Percentiles rank a stretch among this genome's conserved stretches.
These are phyloP conservation scores for Atalantia buxifolia DNA, from an alignment of 345 rosid species.

Conservation along the genomic window DNA sequence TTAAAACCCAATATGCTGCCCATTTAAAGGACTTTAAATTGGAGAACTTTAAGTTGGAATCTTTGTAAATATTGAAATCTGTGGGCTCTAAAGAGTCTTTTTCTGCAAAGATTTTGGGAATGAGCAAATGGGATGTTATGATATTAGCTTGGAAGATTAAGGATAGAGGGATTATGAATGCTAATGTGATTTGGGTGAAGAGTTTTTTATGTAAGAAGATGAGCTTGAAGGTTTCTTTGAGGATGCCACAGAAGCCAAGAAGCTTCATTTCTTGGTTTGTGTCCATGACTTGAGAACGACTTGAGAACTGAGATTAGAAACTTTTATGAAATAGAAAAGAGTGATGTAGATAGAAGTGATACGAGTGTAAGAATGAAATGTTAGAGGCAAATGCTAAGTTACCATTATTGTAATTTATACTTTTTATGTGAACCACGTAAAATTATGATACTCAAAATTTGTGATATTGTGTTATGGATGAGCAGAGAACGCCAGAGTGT, in stretches of 20 bases:
- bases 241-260: constrained; percentile 37
- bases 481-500: background rate
- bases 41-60: constrained; percentile 6
- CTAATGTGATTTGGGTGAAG: constrained; percentile 40
- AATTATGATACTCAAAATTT: too few relatives aligned
- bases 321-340: background rate
- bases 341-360: background rate
- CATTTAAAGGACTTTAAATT: constrained; percentile 20
- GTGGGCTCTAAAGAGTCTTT: background rate
- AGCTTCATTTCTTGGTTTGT: constrained; percentile 44
- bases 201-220: constrained; percentile 40
- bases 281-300: constrained; percentile 29
- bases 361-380: background rate
- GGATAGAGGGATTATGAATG: constrained; percentile 51
- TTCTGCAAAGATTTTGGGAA: constrained; percentile 15
- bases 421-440: too few relatives aligned
- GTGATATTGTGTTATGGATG: background rate
- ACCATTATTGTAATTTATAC: too few relatives aligned
- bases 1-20: constrained; percentile 28
- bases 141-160: constrained; percentile 40
- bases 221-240: constrained; percentile 38
- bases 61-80: background rate
- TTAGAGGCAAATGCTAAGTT: too few relatives aligned
- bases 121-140: constrained; percentile 25
- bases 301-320: background rate